Base-by-base conservation (phyloP, 805 yeast genomes). In the Pichia nanzhaoensis region DNA sequence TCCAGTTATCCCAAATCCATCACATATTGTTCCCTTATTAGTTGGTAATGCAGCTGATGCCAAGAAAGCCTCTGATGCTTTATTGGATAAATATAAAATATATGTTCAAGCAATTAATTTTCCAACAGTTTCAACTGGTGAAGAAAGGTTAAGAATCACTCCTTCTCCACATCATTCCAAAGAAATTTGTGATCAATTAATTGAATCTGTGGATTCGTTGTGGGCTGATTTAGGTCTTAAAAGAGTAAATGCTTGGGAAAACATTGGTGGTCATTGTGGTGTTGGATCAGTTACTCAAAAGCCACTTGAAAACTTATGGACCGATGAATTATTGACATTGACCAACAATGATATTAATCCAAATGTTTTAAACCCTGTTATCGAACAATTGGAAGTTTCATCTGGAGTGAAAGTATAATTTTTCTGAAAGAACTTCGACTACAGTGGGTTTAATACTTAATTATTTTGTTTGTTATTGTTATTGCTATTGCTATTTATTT, bases 101-200 rank as follows among this genome's bases (percentile, higher is more conserved):
- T 93, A 93, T 60, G 99, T 95, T 38, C 99, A 93, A 70, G 96
- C 98, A 39, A 93, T 93, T 65, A 93, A 93, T 71, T 93, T 84
- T 80, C 99, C 99, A 50, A 93, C 99, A 20, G 99, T 93, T 49
- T 83, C 96, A 17, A 80, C 84, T 55, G 99, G 99, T 49, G 83
- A 89, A 53, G 99, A 93, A 70, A 82, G 99, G 64, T 78, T 93
- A 58, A 82, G 99, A 69, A 80, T 93, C 61, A 93, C 99, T n/a
- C 98, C 99, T 45, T 90, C 99, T 35, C 99, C 99, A 32, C 97
- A 96, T 44, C 99, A 93, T 64, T 77, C 80, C 17, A 73, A 79
- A 47, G 85, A 82, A 46, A 72, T 87, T 41, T 75, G 91, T 43
- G 87, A 89, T 61, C 74, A 79, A 53, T 75, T 93, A 55, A 73